Conservation (phyloP, 2,329 filamentous ascomycete species). For the Penicillium fuscoglaucum region DNA sequence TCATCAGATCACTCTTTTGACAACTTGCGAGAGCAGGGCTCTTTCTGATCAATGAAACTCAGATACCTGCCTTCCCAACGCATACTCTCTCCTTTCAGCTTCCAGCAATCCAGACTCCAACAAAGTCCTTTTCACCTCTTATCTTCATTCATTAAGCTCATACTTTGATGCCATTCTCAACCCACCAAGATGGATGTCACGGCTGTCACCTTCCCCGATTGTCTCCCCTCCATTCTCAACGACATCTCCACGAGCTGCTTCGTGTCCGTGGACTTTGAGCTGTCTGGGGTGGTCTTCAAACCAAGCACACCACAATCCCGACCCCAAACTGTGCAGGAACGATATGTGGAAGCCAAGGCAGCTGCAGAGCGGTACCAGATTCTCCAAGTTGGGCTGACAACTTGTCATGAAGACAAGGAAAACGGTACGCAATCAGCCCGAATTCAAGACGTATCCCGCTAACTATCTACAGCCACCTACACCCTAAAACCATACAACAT, state of each 20-base stretch:
- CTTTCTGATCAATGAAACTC: not conserved
- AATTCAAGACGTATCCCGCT: slow-evolving; percentile 39
- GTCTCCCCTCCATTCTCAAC: slow-evolving; percentile 57
- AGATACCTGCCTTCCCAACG: not conserved
- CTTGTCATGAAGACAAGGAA: slow-evolving; percentile 58
- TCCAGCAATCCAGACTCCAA: not conserved
- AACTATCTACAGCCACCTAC: slow-evolving; percentile 48
- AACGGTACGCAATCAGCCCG: slow-evolving; percentile 21
- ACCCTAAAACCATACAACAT: slow-evolving; percentile 65
- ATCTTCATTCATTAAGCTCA: not conserved
- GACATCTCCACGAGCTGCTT: slow-evolving; percentile 61
- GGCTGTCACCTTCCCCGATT: slow-evolving; percentile 49
- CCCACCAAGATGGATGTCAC: slow-evolving; percentile 58
- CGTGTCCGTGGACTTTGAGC: slow-evolving; percentile 65
- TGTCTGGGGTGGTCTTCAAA: slow-evolving; percentile 61
- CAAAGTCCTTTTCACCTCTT: not conserved
- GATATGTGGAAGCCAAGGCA: slow-evolving; percentile 60
- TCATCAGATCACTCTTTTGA: not conserved
- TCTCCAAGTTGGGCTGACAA: slow-evolving; percentile 66
- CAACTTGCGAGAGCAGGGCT: not conserved
- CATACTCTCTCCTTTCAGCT: not conserved
- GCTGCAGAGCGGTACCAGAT: slow-evolving; percentile 65
- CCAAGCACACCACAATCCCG: slow-evolving; percentile 38
- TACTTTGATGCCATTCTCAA: not conserved
- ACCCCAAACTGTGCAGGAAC: slow-evolving; percentile 57